Conservation (phyloP, 83 land plant genomes). For the Diphasiastrum complanatum region DNA sequence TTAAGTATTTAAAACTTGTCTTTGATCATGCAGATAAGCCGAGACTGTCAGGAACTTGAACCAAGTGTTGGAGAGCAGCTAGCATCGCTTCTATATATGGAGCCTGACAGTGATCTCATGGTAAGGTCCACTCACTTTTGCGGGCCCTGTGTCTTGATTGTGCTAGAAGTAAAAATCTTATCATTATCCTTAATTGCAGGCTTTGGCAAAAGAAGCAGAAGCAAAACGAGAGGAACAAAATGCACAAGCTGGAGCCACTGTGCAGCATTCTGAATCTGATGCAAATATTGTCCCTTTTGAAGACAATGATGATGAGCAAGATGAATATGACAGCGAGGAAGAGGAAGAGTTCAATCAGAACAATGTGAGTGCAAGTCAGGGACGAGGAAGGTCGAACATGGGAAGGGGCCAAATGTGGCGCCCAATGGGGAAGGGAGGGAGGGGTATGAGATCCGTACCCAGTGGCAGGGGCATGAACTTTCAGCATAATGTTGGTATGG, state of each 20-base stretch:
- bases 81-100: conserved; percentile 78
- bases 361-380: conserved; percentile 15
- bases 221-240: conserved; percentile 84
- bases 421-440: conserved; percentile 31
- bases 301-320: conserved; percentile 80
- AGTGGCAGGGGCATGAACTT: conserved; percentile 55
- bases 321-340: conserved; percentile 76
- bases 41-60: conserved; percentile 96
- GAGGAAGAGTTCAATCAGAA: conserved; percentile 56
- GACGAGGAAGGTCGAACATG: conserved; percentile 21
- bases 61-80: conserved; percentile 82
- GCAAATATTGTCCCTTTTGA: conserved; percentile 84
- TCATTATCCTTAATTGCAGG: conserved; percentile 34
- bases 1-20: conserved; percentile 2
- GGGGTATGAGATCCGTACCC: conserved; percentile 51
- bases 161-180: neutral
- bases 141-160: neutral
- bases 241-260: conserved; percentile 57
- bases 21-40: conserved; percentile 59
- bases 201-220: conserved; percentile 64
- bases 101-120: conserved; percentile 94
- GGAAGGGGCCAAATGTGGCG: conserved; percentile 75
- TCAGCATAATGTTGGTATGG: conserved; percentile 56
- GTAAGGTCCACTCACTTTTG: conserved; percentile 32
- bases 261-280: conserved; percentile 52